Evolutionary conservation across 2,329 filamentous ascomycete genomes (phyloP), one percentile per base, ranked within the genome.

Genomic region (Lanzia echinophila): DNA sequence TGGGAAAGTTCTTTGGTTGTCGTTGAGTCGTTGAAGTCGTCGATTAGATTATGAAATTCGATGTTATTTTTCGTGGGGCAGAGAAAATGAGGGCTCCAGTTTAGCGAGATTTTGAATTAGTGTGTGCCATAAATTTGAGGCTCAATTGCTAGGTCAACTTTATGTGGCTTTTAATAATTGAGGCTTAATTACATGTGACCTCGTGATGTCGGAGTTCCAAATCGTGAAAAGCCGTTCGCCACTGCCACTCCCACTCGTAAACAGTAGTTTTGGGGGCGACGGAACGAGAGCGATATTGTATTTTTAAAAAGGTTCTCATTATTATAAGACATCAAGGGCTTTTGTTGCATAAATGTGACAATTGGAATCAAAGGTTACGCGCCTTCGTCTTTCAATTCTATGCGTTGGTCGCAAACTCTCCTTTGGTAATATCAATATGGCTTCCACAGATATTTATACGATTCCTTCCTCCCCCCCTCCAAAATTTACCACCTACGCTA

Each of bases 371-470:
- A 63, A 36, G 28, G 56, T 65, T 63, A 64, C 61, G 61, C 58
- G 39, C 59, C 47, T 61, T 60, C 56, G 41, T 7, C 44, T 59
- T 47, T 33, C 38, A 39, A 43, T 47, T 46, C 49, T 47, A 48
- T 59, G 65, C 60, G 59, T 60, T 36, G 22, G 56, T 58, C 64
- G 61, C 60, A 63, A 50, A 59, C 31, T 49, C 38, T 54, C 36
- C 47, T 32, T 34, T 12, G n/a, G 45, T 43, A 15, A 36, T 38
- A 20, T 57, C 60, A 71, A 59, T 50, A 75, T 75, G 72, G 61
- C 63, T 56, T 64, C 63, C 47, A 59, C 67, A 13, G 66, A 73
- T 34, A 62, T 72, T 50, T 67, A 56, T 20, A 52, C 57, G 11
- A 41, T 57, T 39, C 53, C 58, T 15, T 61, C 60, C 24, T 58